phyloP scores from a whole-genome alignment of 805 yeast genomes.

The Spathaspora girioi region DNA sequence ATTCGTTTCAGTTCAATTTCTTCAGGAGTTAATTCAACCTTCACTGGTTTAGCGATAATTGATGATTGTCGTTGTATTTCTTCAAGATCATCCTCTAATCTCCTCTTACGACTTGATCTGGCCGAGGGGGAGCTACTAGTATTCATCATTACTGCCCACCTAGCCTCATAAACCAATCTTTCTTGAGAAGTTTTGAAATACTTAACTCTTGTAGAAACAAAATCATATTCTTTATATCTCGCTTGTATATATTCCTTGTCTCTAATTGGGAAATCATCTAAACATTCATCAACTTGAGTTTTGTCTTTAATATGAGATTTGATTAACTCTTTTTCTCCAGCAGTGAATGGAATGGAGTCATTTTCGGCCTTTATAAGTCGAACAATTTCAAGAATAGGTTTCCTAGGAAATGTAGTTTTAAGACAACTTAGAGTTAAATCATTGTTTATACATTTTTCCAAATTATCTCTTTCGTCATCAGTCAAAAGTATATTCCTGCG shows the following conservation, averaged over 20 bases:
- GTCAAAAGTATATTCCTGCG: not conserved
- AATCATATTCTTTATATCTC: conserved; percentile 20
- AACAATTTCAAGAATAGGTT: conserved; percentile 4
- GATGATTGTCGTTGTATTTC: conserved; percentile 9
- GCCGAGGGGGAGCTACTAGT: conserved; percentile 6
- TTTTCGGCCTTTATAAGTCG: conserved; percentile 1
- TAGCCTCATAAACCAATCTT: conserved; percentile 34
- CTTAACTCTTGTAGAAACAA: conserved; percentile 23
- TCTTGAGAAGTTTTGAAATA: conserved; percentile 27
- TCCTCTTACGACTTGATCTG: conserved; percentile 10
- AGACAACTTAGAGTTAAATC: conserved; percentile 17
- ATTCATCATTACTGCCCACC: conserved; percentile 29
- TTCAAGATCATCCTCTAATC: conserved; percentile 13
- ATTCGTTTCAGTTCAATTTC: conserved; percentile 9
- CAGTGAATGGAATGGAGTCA: conserved; percentile 15
- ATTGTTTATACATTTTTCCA: conserved; percentile 7
- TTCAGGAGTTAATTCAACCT: conserved; percentile 12
- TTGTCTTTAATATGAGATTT: conserved; percentile 13
- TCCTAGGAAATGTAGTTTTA: conserved; percentile 11
- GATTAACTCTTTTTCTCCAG: conserved; percentile 21
- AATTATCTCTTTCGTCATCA: not conserved
- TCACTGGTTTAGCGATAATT: not conserved
- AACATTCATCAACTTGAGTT: conserved; percentile 11
- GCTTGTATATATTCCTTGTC: conserved; percentile 15
- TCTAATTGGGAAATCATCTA: conserved; percentile 22